Conservation (phyloP, 2,329 filamentous ascomycete genomes). For the Onygenales sp. region DNA sequence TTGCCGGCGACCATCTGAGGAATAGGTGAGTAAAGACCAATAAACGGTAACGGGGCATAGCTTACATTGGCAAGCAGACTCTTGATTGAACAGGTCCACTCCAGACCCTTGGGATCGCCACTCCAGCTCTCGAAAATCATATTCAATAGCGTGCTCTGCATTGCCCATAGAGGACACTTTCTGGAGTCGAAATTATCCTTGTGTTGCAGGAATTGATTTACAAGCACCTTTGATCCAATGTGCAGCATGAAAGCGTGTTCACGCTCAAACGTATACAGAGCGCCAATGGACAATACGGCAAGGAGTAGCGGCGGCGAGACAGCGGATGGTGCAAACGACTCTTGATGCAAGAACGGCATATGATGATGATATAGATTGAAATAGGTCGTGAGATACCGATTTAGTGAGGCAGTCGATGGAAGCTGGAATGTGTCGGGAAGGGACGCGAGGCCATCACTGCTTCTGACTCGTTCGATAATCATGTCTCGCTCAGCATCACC, state of each 20-base stretch:
- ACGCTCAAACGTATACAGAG: slow-evolving; percentile 92
- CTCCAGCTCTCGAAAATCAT: slow-evolving; percentile 99
- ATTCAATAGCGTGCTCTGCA: slow-evolving; percentile 93
- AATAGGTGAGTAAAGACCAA: slow-evolving; percentile 15
- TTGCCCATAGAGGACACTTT: slow-evolving; percentile 95
- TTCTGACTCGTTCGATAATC: slow-evolving; percentile 78
- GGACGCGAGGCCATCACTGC: slow-evolving; percentile 68
- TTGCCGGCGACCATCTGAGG: slow-evolving; percentile 85
- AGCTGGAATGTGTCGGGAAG: slow-evolving; percentile 85
- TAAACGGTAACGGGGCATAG: slow-evolving; percentile 3
- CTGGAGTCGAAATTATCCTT: slow-evolving; percentile 98
- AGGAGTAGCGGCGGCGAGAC: slow-evolving; percentile 76
- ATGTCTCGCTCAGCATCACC: slow-evolving; percentile 76
- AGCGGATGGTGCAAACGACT: slow-evolving; percentile 74
- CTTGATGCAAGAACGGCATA: slow-evolving; percentile 86
- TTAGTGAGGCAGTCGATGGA: slow-evolving; percentile 68
- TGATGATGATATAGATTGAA: slow-evolving; percentile 97
- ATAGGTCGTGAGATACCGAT: slow-evolving; percentile 89
- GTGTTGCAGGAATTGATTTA: slow-evolving; percentile 94
- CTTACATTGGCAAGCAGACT: slow-evolving; percentile 76
- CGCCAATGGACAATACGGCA: slow-evolving; percentile 87
- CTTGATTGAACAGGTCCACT: slow-evolving; percentile 99
- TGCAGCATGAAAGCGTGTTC: slow-evolving; percentile 96
- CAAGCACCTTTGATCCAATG: slow-evolving; percentile 92
- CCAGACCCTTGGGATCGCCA: slow-evolving; percentile 89